phyloP scores from a whole-genome alignment of 768 basidiomycete species.

The Termitomyces sp. region DNA sequence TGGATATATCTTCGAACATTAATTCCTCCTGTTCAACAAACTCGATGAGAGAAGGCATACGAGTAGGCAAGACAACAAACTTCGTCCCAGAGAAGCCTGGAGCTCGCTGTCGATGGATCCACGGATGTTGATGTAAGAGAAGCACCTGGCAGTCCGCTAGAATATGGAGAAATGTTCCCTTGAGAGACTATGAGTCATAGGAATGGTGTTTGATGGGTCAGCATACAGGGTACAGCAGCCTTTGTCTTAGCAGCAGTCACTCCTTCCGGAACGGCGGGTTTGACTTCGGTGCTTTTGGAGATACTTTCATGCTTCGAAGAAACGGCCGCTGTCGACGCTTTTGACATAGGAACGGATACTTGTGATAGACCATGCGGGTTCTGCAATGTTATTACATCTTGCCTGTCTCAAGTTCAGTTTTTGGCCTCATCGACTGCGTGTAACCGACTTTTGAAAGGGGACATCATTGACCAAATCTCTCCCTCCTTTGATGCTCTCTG shows the following conservation, averaged over 20 bases:
- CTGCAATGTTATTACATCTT: constrained; percentile 91
- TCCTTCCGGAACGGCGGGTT: constrained; percentile 25
- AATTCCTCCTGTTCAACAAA: constrained; percentile 68
- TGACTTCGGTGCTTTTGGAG: constrained; percentile 27
- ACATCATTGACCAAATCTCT: constrained; percentile 83
- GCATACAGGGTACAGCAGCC: constrained; percentile 61
- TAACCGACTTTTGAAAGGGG: constrained; percentile 71
- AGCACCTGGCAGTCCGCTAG: constrained; percentile 84
- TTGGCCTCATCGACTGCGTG: neutral
- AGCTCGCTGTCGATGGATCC: constrained; percentile 60
- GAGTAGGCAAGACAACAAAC: constrained; percentile 25
- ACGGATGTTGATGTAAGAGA: constrained; percentile 91
- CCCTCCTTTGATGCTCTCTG: constrained; percentile 84
- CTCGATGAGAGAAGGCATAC: neutral
- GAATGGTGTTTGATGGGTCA: neutral
- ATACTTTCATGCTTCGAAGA: constrained; percentile 15
- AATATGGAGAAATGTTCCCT: constrained; percentile 90
- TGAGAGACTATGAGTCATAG: constrained; percentile 19
- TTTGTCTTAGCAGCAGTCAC: constrained; percentile 42
- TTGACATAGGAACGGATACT: constrained; percentile 34
- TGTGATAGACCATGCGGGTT: constrained; percentile 78
- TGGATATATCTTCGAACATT: constrained; percentile 94
- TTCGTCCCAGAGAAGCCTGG: constrained; percentile 94
- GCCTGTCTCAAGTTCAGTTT: constrained; percentile 32
- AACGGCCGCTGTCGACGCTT: constrained; percentile 23